Percentiles rank a stretch among this genome's conserved stretches.
Evolutionary conservation across 306 rosid genomes (phyloP).

Genomic region (Carpinus viminea): DNA sequence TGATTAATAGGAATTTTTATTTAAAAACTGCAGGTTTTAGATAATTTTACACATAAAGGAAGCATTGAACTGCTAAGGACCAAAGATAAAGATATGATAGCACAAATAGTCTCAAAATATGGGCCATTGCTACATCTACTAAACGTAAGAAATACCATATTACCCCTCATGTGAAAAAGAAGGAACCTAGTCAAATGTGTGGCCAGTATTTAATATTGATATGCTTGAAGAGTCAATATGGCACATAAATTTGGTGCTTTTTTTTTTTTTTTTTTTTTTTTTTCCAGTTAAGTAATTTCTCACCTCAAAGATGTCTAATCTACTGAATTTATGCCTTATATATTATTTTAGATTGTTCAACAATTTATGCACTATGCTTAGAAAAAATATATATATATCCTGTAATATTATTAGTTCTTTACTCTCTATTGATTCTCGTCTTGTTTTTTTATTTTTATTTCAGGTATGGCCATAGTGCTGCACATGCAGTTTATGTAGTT

Average conservation of each 20-base stretch:
- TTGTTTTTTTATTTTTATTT: slow-evolving; percentile 31
- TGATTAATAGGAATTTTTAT: too few relatives aligned
- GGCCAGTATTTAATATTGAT: not conserved
- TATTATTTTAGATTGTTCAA: not conserved
- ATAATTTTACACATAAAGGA: too few relatives aligned
- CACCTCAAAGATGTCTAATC: not conserved
- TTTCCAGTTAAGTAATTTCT: not conserved
- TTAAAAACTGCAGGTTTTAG: too few relatives aligned
- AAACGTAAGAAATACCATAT: not conserved
- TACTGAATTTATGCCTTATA: not conserved
- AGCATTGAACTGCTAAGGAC: not conserved
- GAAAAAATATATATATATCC: too few relatives aligned
- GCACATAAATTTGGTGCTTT: not conserved
- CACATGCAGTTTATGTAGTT: slow-evolving; percentile 83
- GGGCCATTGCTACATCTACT: not conserved
- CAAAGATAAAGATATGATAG: not conserved
- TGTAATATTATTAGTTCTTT: not conserved
- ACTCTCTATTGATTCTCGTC: slow-evolving; percentile 17
- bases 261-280: not conserved
- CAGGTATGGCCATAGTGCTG: slow-evolving; percentile 94
- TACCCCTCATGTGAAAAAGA: too few relatives aligned
- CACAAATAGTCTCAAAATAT: not conserved
- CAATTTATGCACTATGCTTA: too few relatives aligned
- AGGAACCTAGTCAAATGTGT: not conserved
- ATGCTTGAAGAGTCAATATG: not conserved